These are phyloP conservation scores for Moniliophthora roreri DNA, from an alignment of 1,284 basidiomycete species.

Conservation along the genomic window DNA sequence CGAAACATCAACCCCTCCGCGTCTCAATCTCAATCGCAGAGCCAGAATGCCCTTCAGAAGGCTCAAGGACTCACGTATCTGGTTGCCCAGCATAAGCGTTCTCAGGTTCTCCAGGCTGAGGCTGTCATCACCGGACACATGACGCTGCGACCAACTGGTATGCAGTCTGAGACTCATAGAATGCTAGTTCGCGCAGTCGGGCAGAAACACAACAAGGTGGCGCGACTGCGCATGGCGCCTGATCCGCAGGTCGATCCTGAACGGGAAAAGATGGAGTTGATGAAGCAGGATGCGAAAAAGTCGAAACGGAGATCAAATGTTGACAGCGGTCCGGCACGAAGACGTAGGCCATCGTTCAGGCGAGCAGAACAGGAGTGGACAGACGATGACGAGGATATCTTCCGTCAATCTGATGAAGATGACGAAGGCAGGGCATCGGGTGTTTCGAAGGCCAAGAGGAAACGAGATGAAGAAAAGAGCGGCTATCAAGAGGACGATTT, in stretches of 20 bases:
- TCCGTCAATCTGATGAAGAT: conserved; percentile 22
- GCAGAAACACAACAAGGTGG: conserved; percentile 80
- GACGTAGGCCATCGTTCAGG: conserved; percentile 42
- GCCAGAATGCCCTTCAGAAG: conserved; percentile 31
- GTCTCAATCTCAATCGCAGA: conserved; percentile 33
- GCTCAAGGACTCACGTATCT: conserved; percentile 82
- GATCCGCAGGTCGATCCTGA: conserved; percentile 75
- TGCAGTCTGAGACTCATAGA: conserved; percentile 88
- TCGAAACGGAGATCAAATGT: conserved; percentile 50
- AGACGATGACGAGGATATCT: conserved; percentile 50
- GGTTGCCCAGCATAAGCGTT: conserved; percentile 86
- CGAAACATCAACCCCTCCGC: conserved; percentile 51
- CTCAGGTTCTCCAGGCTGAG: conserved; percentile 83
- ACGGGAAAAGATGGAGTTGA: conserved; percentile 67
- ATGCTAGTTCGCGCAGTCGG: conserved; percentile 86
- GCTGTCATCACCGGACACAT: conserved; percentile 82
- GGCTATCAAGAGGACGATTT: conserved; percentile 85
- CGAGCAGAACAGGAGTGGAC: conserved; percentile 45
- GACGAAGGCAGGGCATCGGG: conserved; percentile 35
- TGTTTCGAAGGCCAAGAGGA: conserved; percentile 45
- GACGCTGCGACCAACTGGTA: conserved; percentile 82
- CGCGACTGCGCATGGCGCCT: conserved; percentile 71
- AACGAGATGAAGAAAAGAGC: conserved; percentile 36
- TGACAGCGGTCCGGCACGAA: conserved; percentile 46
- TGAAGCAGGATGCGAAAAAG: conserved; percentile 64